Base-by-base conservation (phyloP, 2,329 filamentous ascomycete genomes). In the Aspergillus calidoustus region DNA sequence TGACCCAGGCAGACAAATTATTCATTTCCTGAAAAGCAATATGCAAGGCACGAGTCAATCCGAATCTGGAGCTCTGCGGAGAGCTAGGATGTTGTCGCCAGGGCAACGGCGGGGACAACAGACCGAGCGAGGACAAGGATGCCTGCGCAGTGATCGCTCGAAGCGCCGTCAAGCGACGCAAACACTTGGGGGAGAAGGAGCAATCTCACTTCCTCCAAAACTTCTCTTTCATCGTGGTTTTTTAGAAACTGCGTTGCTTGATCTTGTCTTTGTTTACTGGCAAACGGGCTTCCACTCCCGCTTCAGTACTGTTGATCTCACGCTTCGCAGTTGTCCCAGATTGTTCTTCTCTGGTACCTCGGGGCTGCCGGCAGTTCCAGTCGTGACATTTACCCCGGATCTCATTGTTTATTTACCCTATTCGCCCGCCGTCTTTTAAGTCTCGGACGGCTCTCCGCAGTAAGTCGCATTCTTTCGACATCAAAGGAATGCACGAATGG, bases 101-200 rank as follows among this genome's bases (percentile, higher is more conserved):
- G 38, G 63, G 63, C 41, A 28, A 28, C 25, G 25, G 25, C 6
- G 25, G 25, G 25, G 19, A 19, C 19, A 19, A 19, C 51, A 57
- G 51, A 54, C 53, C 47, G 52, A 54, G 55, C 50, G 54, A 59
- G 52, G 61, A 56, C 22, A 48, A 53, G 57, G 54, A 57, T 34
- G 54, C 48, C 46, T 51, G 43, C 34, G 50, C 46, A 51, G 43
- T 34, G 50, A 49, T 59, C 49, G 19, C 59, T 51, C 52, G 22
- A 62, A 54, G 60, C 60, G 54, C 62, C 62, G 49, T 59, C 62
- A 57, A 19, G 57, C 46, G 28, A 59, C 47, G 49, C 49, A 54
- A 44, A 51, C 46, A 54, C 28, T 55, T 54, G 55, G 50, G 58
- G 19, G 22, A 41, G 31, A 60, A 46, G 47, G 23, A 49, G 25